Evolutionary conservation across 768 basidiomycete genomes (phyloP).

Genomic region (Megacollybia marginata): DNA sequence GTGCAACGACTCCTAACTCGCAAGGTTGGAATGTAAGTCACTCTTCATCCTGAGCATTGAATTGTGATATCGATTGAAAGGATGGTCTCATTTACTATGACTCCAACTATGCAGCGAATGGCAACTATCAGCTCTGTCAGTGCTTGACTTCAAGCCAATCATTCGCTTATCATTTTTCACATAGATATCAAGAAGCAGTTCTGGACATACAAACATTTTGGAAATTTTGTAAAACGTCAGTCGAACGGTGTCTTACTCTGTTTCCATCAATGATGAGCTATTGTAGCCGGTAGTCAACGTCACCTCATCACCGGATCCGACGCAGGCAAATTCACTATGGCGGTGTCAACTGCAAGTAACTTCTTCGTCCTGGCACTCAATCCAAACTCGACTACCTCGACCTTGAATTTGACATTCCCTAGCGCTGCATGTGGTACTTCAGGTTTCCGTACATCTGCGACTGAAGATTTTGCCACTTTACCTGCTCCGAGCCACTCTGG

Average conservation of each 20-base stretch:
- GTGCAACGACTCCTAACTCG: constrained; percentile 26
- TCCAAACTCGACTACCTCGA: constrained; percentile 19
- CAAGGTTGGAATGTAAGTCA: constrained; percentile 32
- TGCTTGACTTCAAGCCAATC: not conserved
- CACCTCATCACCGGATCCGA: constrained; percentile 24
- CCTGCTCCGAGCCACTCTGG: constrained; percentile 15
- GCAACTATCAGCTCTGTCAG: constrained; percentile 29
- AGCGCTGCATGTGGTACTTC: constrained; percentile 20
- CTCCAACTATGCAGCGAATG: constrained; percentile 26
- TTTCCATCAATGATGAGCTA: not conserved
- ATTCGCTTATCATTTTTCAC: not conserved
- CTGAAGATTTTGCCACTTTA: constrained; percentile 26
- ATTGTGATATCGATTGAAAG: constrained; percentile 7
- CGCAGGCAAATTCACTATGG: constrained; percentile 24
- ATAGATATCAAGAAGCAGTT: constrained; percentile 30
- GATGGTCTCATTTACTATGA: constrained; percentile 36
- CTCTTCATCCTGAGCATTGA: not conserved
- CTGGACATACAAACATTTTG: constrained; percentile 33
- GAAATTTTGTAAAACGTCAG: constrained; percentile 33
- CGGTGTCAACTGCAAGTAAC: constrained; percentile 18
- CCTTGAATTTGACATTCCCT: constrained; percentile 25
- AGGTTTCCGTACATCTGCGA: constrained; percentile 23
- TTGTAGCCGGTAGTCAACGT: constrained; percentile 28
- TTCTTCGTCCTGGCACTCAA: constrained; percentile 29
- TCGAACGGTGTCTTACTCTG: not conserved